Base-by-base conservation (phyloP, 208 protist genomes). In the Herpetomonas samuelpessoai region DNA sequence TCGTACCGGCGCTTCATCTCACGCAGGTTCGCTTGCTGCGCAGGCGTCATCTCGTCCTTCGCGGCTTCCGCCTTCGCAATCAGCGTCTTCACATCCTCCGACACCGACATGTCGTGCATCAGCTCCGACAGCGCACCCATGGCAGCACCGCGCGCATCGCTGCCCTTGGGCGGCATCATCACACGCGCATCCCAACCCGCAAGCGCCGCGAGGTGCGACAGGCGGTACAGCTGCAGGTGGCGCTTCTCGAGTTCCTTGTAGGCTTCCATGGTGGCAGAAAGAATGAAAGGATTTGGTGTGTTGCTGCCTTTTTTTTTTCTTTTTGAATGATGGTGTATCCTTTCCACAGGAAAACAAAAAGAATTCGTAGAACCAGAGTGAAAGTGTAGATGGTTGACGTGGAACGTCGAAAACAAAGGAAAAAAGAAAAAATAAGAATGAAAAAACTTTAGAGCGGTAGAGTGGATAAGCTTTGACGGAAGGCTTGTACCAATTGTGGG, bases 121-220 rank as follows among this genome's bases (percentile, higher is more conserved):
- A 65, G 56, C 2, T 56, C 25, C 12, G 57, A 14, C 0, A 85
- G 48, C 30, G 74, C 62, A 0, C 59, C 70, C 38, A 74, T 50
- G 12, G 79, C 73, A 6, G 57, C 62, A 19, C 62, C 64, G 10
- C 82, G 68, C 2, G 68, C 59, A 21, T 65, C 62, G 18, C 44
- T 25, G 19, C 64, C 72, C 38, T 76, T 71, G 0, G 59, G 41
- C 0, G 82, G 78, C 82, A 85, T 85, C n/a, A 71, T 65, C 22
- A 68, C 57, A 0, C 64, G 51, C n/a, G 63, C 12, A 51, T 89
- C 82, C 82, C 82, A 89, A 4, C 53, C 25, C 2, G 62, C 63
- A 0, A 88, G 31, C 1, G 22, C 45, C 0, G 57, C 30, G 14
- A 83, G 29, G 61, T 79, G 68, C 21, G 24, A 22, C 49, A 72